Conservation (phyloP, 202 grass and related monocot genomes). For the Cymbopogon flexuosus region DNA sequence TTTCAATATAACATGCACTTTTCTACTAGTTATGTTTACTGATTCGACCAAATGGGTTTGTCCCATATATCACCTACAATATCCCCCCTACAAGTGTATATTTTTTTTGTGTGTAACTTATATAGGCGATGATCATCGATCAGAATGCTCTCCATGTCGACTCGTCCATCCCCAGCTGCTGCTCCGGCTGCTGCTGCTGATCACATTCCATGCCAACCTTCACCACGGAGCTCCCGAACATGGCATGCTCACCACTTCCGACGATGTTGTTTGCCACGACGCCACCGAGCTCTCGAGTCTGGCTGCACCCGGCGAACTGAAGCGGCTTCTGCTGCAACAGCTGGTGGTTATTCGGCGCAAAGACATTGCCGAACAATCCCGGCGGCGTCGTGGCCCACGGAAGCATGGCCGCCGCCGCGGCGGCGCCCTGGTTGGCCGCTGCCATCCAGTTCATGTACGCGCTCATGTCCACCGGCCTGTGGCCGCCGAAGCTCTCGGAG, state of each 20-base stretch:
- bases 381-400: conserved; percentile 29
- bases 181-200: conserved; percentile 15
- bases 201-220: conserved; percentile 45
- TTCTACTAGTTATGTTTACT: conserved; percentile 8
- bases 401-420: conserved; percentile 28
- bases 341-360: conserved; percentile 1
- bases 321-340: conserved; percentile 22
- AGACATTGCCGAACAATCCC: conserved; percentile 37
- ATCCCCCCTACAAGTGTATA: background rate
- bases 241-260: background rate
- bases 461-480: conserved; percentile 37
- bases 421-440: conserved; percentile 30
- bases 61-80: conserved; percentile 25
- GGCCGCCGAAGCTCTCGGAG: conserved; percentile 13
- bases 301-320: conserved; percentile 35
- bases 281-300: conserved; percentile 14
- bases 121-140: background rate
- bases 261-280: background rate
- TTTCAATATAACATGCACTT: background rate
- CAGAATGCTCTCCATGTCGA: conserved; percentile 47
- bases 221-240: conserved; percentile 25
- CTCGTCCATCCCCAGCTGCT: conserved; percentile 36
- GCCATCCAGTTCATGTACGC: conserved; percentile 57
- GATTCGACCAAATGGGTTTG: background rate
- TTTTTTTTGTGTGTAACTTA: background rate